phyloP scores from a whole-genome alignment of 495 filamentous ascomycete species.

The Trichocladium antarcticum region DNA sequence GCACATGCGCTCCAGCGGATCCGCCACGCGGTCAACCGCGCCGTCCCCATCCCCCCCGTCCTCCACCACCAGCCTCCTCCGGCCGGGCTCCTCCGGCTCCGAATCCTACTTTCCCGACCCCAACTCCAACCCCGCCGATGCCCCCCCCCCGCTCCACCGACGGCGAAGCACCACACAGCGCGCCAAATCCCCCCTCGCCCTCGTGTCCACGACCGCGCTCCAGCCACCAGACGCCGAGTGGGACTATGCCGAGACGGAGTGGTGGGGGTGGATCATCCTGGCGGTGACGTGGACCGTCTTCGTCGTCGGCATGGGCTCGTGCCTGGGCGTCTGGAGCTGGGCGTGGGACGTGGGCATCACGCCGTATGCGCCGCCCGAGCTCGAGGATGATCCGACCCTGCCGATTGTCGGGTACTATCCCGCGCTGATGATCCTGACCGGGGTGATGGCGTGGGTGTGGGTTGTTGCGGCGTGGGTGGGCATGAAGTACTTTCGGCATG shows the following conservation, averaged over 20 bases:
- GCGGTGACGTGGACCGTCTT: slow-evolving; percentile 88
- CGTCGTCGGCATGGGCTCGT: slow-evolving; percentile 89
- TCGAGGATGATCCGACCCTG: slow-evolving; percentile 84
- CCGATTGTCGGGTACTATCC: slow-evolving; percentile 97
- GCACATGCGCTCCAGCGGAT: slow-evolving; percentile 31
- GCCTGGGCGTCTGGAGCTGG: slow-evolving; percentile 98
- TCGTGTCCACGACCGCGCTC: slow-evolving; percentile 30
- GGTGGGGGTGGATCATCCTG: slow-evolving; percentile 93
- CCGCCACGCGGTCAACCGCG: slow-evolving; percentile 6
- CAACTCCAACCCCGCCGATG: not conserved
- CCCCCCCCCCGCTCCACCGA: slow-evolving; percentile 26
- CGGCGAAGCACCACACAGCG: slow-evolving; percentile 43
- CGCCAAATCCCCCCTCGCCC: slow-evolving; percentile 51
- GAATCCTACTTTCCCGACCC: slow-evolving; percentile 53
- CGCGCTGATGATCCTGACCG: slow-evolving; percentile 79
- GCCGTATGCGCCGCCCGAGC: slow-evolving; percentile 81
- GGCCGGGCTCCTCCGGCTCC: slow-evolving; percentile 40
- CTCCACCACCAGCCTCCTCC: slow-evolving; percentile 23
- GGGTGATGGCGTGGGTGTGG: slow-evolving; percentile 98
- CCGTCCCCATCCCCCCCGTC: slow-evolving; percentile 18
- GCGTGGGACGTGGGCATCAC: slow-evolving; percentile 98
- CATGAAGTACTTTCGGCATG: slow-evolving; percentile 99
- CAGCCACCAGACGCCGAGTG: slow-evolving; percentile 44
- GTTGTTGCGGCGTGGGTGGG: slow-evolving; percentile 93
- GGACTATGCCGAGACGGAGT: slow-evolving; percentile 88